Evolutionary conservation across 2,329 filamentous ascomycete genomes (phyloP).

Genomic region (Polytolypa hystricis): DNA sequence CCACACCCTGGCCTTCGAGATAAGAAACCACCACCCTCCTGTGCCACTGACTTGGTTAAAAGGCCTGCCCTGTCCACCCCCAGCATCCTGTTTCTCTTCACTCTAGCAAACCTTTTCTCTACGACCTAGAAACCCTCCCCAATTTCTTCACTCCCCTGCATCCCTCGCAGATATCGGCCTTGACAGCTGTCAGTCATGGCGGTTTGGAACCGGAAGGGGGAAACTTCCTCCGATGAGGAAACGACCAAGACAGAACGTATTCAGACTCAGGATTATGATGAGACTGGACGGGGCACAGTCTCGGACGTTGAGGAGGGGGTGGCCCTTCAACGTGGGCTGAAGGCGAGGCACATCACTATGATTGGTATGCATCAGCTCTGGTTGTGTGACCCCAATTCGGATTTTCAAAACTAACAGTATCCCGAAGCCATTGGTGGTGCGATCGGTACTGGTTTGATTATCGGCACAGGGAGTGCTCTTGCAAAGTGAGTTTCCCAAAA

Average conservation of each 20-base stretch:
- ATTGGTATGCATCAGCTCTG: conserved; percentile 40
- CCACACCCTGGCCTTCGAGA: too few species aligned
- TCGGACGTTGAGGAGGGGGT: conserved; percentile 20
- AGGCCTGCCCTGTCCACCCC: too few species aligned
- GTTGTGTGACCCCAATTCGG: conserved; percentile 21
- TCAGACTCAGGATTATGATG: background rate
- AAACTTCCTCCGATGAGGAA: conserved; percentile 8
- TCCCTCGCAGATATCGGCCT: too few species aligned
- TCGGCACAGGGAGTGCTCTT: conserved; percentile 43
- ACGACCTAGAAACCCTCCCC: too few species aligned
- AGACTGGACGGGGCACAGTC: conserved; percentile 13
- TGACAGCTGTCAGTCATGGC: too few species aligned
- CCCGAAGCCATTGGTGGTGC: conserved; percentile 41
- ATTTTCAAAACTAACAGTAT: background rate
- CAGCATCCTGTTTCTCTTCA: too few species aligned
- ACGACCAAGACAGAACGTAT: conserved; percentile 8
- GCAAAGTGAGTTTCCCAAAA: conserved; percentile 7
- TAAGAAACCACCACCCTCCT: too few species aligned
- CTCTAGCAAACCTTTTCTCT: too few species aligned
- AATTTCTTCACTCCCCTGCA: too few species aligned
- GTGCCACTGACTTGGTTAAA: too few species aligned
- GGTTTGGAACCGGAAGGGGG: conserved; percentile 6
- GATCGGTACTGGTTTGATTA: conserved; percentile 46
- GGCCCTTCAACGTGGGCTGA: conserved; percentile 34
- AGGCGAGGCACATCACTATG: conserved; percentile 47